phyloP scores from a whole-genome alignment of 306 rosid species.

The Coriaria nepalensis region DNA sequence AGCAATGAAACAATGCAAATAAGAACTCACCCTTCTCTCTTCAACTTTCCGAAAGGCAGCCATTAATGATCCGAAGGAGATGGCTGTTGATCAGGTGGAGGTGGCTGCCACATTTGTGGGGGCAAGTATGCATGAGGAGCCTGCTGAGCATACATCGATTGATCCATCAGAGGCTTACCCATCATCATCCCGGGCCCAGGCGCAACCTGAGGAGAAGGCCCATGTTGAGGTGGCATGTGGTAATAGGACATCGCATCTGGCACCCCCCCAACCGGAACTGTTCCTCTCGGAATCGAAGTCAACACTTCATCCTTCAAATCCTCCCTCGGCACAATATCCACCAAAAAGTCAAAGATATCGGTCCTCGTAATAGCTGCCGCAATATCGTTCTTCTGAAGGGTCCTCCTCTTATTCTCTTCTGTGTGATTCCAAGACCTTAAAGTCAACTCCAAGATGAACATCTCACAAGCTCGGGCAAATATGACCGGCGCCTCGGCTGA shows the following conservation, averaged over 20 bases:
- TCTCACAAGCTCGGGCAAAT: conserved; percentile 63
- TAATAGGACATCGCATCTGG: conserved; percentile 32
- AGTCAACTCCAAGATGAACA: conserved; percentile 60
- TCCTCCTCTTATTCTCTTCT: conserved; percentile 59
- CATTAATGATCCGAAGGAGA: conserved; percentile 20
- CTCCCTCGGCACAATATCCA: conserved; percentile 58
- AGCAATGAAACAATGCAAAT: not conserved
- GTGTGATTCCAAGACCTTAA: conserved; percentile 67
- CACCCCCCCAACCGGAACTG: conserved; percentile 34
- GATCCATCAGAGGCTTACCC: too few species aligned
- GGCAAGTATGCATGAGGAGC: conserved; percentile 18
- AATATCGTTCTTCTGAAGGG: conserved; percentile 58
- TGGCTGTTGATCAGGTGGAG: conserved; percentile 16
- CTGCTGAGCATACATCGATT: too few species aligned
- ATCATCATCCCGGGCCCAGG: too few species aligned
- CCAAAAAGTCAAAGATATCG: conserved; percentile 57
- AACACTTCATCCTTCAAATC: conserved; percentile 61
- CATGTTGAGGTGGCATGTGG: conserved; percentile 38
- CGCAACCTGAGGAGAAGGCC: conserved; percentile 3
- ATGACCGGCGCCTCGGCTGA: conserved; percentile 63
- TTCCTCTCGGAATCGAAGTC: conserved; percentile 52
- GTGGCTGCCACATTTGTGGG: conserved; percentile 24
- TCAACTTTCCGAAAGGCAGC: not conserved
- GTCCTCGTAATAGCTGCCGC: conserved; percentile 68
- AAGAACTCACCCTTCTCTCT: not conserved